Evolutionary conservation across 768 basidiomycete genomes (phyloP).

Genomic region (Boletus vinaceobasis): DNA sequence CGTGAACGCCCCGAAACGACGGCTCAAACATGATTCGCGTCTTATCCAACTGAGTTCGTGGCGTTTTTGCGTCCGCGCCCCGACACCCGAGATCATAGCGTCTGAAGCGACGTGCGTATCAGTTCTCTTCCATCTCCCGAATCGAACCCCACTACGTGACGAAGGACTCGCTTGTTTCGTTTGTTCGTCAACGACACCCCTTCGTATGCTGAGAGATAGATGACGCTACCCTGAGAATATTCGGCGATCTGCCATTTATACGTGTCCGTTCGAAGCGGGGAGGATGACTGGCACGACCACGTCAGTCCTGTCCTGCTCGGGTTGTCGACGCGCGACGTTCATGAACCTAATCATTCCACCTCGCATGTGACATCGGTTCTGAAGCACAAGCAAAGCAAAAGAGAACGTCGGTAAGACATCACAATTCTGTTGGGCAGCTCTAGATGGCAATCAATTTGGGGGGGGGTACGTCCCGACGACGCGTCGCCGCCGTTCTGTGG

Average conservation of each 20-base stretch:
- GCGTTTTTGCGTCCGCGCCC: neutral
- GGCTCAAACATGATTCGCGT: conserved; percentile 1
- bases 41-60: neutral
- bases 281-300: neutral
- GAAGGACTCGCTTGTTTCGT: too few species aligned
- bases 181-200: neutral
- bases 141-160: neutral
- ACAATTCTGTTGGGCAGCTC: neutral
- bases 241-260: neutral
- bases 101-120: neutral
- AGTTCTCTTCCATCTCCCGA: neutral
- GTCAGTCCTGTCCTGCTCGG: neutral
- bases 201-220: neutral
- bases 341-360: neutral
- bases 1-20: neutral
- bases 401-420: neutral
- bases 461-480: neutral
- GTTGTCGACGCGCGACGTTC: neutral
- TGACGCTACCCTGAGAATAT: neutral
- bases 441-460: neutral
- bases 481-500: neutral
- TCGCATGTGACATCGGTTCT: neutral
- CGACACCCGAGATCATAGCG: neutral
- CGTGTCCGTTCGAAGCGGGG: neutral
- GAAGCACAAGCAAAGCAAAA: neutral